Evolutionary conservation across 2,329 filamentous ascomycete genomes (phyloP).

Genomic region (Drechslerella dactyloides): DNA sequence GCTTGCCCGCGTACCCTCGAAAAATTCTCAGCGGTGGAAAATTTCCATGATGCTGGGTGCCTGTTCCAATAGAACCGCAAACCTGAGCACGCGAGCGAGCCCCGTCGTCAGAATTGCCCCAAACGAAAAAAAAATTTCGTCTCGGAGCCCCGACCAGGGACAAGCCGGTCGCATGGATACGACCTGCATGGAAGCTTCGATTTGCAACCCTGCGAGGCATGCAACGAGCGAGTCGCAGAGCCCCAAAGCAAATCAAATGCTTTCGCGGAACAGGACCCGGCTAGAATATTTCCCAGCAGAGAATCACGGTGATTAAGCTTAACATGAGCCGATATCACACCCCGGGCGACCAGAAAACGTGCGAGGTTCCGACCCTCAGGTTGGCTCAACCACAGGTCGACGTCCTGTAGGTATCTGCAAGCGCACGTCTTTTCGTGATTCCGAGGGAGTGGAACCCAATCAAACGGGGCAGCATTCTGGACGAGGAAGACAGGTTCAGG

Average conservation of each 20-base stretch:
- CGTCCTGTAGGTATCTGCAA: not conserved
- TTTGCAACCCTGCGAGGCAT: constrained; percentile 6
- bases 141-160: not conserved
- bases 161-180: not conserved
- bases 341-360: constrained; percentile 36
- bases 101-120: not conserved
- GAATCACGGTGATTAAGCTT: constrained; percentile 23
- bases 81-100: constrained; percentile 6
- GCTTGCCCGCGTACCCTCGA: not conserved
- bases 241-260: not conserved
- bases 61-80: not conserved
- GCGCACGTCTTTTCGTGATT: constrained; percentile 6
- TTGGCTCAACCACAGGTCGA: constrained; percentile 24
- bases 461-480: constrained; percentile 5
- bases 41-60: not conserved
- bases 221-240: too few species aligned
- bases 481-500: not conserved
- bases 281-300: constrained; percentile 1
- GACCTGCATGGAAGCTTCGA: constrained; percentile 4
- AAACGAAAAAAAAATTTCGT: not conserved
- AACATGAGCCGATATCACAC: constrained; percentile 25
- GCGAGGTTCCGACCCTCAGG: constrained; percentile 46
- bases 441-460: constrained; percentile 50
- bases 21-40: not conserved
- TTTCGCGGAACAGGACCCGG: not conserved